Conservation (phyloP, 129 eudicot genomes). For the Mikania micrantha region DNA sequence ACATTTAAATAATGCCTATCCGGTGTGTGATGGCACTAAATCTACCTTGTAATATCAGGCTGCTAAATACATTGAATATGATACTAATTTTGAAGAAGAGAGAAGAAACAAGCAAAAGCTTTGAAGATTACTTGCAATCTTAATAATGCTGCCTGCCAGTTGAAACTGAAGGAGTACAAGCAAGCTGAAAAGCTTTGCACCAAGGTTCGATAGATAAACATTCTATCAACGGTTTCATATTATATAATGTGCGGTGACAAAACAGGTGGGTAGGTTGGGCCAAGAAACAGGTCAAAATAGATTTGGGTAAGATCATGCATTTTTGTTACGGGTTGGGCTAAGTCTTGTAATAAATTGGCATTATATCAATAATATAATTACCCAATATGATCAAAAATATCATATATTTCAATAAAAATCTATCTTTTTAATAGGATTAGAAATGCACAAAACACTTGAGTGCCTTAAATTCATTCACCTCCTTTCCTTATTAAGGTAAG, state of each 20-base stretch:
- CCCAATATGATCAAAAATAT: no score
- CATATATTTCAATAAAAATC: no score
- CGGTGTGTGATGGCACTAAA: background rate
- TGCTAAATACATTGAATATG: slow-evolving; percentile 79
- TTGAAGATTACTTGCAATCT: slow-evolving; percentile 77
- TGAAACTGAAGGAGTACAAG: slow-evolving; percentile 82
- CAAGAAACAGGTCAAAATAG: background rate
- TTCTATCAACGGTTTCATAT: background rate
- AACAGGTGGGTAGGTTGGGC: background rate
- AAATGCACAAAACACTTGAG: no score
- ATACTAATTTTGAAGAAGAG: slow-evolving; percentile 82
- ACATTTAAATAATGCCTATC: background rate
- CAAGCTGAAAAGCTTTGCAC: slow-evolving; percentile 90
- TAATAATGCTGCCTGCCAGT: slow-evolving; percentile 87
- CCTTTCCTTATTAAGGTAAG: no score
- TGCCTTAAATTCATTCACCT: no score
- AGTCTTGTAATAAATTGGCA: background rate
- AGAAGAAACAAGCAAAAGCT: slow-evolving; percentile 70
- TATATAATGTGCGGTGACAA: background rate
- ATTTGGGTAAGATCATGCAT: background rate
- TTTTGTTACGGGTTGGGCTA: background rate
- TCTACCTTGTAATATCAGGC: slow-evolving; percentile 39
- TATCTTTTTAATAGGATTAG: background rate
- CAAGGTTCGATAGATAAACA: slow-evolving; percentile 41
- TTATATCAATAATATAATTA: background rate